These are phyloP conservation scores for Hypoxylon sp. DNA, from an alignment of 2,329 filamentous ascomycete species.

Conservation along the genomic window DNA sequence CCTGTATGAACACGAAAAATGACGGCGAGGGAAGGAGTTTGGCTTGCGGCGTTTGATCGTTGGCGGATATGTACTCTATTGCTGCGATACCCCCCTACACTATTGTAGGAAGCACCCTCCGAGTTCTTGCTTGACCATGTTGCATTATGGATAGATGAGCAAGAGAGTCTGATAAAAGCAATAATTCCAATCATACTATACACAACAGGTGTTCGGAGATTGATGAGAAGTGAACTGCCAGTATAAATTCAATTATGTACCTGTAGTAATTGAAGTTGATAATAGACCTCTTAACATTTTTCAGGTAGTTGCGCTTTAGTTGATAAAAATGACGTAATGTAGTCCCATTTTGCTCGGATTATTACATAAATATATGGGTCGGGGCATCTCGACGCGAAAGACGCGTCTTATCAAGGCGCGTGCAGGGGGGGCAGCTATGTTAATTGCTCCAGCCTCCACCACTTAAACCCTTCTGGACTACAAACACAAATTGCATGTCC, in stretches of 20 bases:
- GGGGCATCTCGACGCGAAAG: constrained; percentile 36
- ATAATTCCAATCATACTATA: constrained; percentile 8
- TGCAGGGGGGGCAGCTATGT: constrained; percentile 22
- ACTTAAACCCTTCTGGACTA: constrained; percentile 31
- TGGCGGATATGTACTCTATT: constrained; percentile 40
- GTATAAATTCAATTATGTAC: constrained; percentile 2
- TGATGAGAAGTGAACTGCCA: background rate
- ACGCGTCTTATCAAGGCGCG: constrained; percentile 37
- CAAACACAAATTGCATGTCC: constrained; percentile 28
- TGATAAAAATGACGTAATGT: constrained; percentile 3
- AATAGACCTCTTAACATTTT: background rate
- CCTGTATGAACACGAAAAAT: constrained; percentile 38
- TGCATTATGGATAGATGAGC: constrained; percentile 13
- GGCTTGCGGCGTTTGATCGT: constrained; percentile 35
- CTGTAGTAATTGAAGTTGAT: constrained; percentile 6
- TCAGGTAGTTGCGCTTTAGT: constrained; percentile 7
- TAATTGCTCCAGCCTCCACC: constrained; percentile 38
- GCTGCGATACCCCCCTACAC: constrained; percentile 42
- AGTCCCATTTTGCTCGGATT: constrained; percentile 26
- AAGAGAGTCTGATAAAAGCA: constrained; percentile 9
- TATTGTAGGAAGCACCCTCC: constrained; percentile 24
- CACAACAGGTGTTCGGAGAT: background rate
- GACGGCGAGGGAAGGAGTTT: constrained; percentile 22
- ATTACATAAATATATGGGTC: constrained; percentile 24
- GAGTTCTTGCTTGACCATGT: constrained; percentile 19